Base-by-base conservation (phyloP, 148 eudicot species). In the Rhododendron molle region DNA sequence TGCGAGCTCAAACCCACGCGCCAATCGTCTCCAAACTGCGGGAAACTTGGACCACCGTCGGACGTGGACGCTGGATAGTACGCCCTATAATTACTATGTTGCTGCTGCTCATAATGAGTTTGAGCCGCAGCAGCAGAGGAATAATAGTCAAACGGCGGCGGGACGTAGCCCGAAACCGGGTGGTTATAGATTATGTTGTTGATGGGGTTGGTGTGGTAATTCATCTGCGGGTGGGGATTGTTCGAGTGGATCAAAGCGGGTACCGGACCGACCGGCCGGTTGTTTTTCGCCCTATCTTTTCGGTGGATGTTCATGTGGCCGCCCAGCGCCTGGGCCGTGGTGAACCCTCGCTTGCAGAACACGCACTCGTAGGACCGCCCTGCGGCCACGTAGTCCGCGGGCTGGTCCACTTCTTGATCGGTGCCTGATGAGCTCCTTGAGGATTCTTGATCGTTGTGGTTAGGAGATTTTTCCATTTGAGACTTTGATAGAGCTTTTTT, bases 271-370 rank as follows among this genome's bases (percentile, higher is more conserved):
- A 3, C 73, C n/a, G 43, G 82, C 76, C 76, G 26, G 69, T 9
- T 90, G 44, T 8, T 90, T 50, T 82, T 89, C 54, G 87, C 89
- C 56, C 93, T 86, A 82, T 93, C 93, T 87, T 91, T 93, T 18
- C 94, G 85, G 82, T 93, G 95, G 69, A 93, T 93, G 50, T 93
- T 93, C 93, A 93, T 93, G 69, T 93, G 95, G 43, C 95, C 95
- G 47, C 95, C 95, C 81, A 93, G 80, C 73, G 94, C 95, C 83
- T 93, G 95, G n/a, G 95, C 95, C 0, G 94, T 91, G 9, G 91
- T 90, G 90, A 93, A 93, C 30, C 95, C 94, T 79, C 92, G 87
- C 86, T 89, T 89, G 80, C 95, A 93, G 83, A 91, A 92, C 69
- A 93, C 92, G 84, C 95, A 93, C 86, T 93, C 88, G n/a, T 89